These are phyloP conservation scores for Boeremia exigua DNA, from an alignment of 2,329 filamentous ascomycete genomes.

Conservation along the genomic window DNA sequence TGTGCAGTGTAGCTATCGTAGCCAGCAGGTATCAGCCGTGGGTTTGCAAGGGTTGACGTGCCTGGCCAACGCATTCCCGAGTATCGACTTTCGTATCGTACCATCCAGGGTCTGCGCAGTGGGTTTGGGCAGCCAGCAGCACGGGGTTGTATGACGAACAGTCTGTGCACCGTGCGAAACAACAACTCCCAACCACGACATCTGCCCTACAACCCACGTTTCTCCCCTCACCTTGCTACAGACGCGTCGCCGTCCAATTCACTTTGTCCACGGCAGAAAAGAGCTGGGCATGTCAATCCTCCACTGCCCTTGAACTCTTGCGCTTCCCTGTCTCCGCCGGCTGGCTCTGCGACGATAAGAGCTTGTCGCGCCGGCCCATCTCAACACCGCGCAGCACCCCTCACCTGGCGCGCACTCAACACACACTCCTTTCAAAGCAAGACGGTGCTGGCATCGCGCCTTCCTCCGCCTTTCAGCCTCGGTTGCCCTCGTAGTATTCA, in stretches of 20 bases:
- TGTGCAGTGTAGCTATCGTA: not conserved
- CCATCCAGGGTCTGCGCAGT: slow-evolving; percentile 12
- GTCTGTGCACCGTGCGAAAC: slow-evolving; percentile 33
- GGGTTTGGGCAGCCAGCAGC: slow-evolving; percentile 22
- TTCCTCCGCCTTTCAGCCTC: slow-evolving; percentile 15
- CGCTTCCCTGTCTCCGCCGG: slow-evolving; percentile 25
- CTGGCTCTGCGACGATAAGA: slow-evolving; percentile 31
- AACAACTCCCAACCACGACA: slow-evolving; percentile 33
- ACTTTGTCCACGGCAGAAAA: slow-evolving; percentile 50
- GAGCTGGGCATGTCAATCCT: slow-evolving; percentile 34
- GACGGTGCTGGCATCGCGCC: slow-evolving; percentile 22
- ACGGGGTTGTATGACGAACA: slow-evolving; percentile 28
- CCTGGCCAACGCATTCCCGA: slow-evolving; percentile 6
- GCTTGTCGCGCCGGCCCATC: slow-evolving; percentile 26
- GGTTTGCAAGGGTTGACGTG: slow-evolving; percentile 2
- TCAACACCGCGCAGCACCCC: slow-evolving; percentile 22
- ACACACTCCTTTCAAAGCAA: slow-evolving; percentile 21
- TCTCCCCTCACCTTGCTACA: slow-evolving; percentile 15
- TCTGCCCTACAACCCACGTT: slow-evolving; percentile 20
- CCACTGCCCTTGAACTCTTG: slow-evolving; percentile 10
- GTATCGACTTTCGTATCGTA: not conserved
- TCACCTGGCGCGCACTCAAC: slow-evolving; percentile 19
- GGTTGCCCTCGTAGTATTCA: slow-evolving; percentile 7
- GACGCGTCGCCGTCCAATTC: slow-evolving; percentile 52
- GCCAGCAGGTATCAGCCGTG: slow-evolving; percentile 6